Base-by-base conservation (phyloP, 495 filamentous ascomycete species). In the Trichodelitschia bisporula region DNA sequence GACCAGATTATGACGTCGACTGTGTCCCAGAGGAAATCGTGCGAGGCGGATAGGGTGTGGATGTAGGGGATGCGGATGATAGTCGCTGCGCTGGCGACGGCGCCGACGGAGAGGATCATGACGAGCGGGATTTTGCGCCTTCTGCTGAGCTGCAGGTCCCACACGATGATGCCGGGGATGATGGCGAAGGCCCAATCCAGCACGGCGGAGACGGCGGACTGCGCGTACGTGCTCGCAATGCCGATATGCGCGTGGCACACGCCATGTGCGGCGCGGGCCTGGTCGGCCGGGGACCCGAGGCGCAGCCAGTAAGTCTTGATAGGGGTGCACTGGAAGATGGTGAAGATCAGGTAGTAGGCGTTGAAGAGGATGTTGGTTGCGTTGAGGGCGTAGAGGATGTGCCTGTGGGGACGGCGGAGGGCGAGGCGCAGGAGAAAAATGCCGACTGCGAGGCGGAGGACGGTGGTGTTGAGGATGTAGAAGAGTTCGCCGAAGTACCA, bases 1-100 rank as follows among this genome's bases (percentile, higher is more conserved):
- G 35, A 34, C 38, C 38, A 41, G 25, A 34, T 41, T 6, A 35
- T 35, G 24, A 41, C 29, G 28, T 41, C 38, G n/a, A 29, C 2
- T 4, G 38, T 41, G 17, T 23, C 30, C 32, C 35, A 38, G 4
- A 41, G 31, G 18, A 41, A 41, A 18, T 41, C 38, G 2, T 9
- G 8, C 9, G 36, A 14, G 4, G 16, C n/a, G 5, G 15, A 10
- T 15, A 41, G 29, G 10, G 24, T 34, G 5, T 6, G 4, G 2
- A 41, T 4, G 15, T 38, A 41, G 4, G 35, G 30, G 4, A 32
- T 16, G 9, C 38, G 25, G 3, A 31, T 32, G 15, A 41, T 26
- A 5, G 36, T 32, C n/a, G 38, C 38, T 1, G 31, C 15, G 26
- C 38, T 41, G 11, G 38, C 38, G 13, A 14, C 12, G 10, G 29